These are phyloP conservation scores for Melastoma candidum DNA, from an alignment of 441 rosid species.

Conservation along the genomic window DNA sequence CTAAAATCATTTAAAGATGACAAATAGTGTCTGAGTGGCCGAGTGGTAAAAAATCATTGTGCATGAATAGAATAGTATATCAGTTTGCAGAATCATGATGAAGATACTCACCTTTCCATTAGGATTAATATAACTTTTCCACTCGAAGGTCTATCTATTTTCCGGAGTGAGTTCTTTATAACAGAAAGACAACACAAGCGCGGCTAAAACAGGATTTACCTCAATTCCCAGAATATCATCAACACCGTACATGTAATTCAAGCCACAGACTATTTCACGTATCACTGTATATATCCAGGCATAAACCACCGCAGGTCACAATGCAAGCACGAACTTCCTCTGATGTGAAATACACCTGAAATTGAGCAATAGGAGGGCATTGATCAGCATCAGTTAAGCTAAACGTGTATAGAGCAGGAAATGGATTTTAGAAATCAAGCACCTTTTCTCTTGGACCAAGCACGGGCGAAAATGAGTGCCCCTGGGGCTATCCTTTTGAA, in stretches of 20 bases:
- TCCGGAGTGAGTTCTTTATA: slow-evolving; percentile 21
- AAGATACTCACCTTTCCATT: too few species aligned
- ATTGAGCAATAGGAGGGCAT: slow-evolving; percentile 8
- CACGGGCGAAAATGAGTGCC: slow-evolving; percentile 85
- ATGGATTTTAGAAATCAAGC: neutral
- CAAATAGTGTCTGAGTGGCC: too few species aligned
- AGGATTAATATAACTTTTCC: too few species aligned
- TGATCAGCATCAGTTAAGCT: too few species aligned
- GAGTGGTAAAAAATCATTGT: too few species aligned
- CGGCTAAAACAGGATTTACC: slow-evolving; percentile 4
- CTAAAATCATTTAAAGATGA: too few species aligned
- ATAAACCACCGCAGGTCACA: slow-evolving; percentile 62
- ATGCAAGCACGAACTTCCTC: slow-evolving; percentile 66
- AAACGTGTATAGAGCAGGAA: neutral
- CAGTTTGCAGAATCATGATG: too few species aligned
- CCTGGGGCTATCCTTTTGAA: slow-evolving; percentile 56
- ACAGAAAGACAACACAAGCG: neutral
- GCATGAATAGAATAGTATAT: too few species aligned
- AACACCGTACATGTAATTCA: slow-evolving; percentile 58
- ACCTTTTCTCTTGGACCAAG: slow-evolving; percentile 89
- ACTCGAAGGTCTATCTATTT: slow-evolving; percentile 7
- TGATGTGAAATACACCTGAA: slow-evolving; percentile 47
- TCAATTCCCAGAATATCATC: slow-evolving; percentile 26
- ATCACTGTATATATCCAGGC: slow-evolving; percentile 69
- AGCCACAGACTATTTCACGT: slow-evolving; percentile 57